Conservation (phyloP, 257 asterid genomes). For the Solanum chmielewskii region DNA sequence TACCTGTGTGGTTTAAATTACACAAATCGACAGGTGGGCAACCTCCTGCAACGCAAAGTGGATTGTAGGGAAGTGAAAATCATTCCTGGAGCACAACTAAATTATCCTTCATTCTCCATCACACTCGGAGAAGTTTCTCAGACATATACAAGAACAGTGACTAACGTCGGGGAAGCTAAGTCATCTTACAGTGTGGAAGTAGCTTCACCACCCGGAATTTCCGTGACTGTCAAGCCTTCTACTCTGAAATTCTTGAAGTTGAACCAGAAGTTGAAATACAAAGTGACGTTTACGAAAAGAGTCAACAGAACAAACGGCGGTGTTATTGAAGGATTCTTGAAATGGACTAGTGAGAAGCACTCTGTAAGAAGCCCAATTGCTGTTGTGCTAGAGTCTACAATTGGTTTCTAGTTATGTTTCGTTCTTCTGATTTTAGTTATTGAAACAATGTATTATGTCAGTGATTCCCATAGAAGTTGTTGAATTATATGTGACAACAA, state of each 20-base stretch:
- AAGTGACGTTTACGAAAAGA: constrained; percentile 11
- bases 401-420: neutral
- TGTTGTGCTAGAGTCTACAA: neutral
- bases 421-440: neutral
- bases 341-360: constrained; percentile 22
- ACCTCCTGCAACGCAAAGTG: constrained; percentile 7
- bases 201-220: constrained; percentile 12
- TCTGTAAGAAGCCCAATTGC: constrained; percentile 28
- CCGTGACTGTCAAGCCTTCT: constrained; percentile 21
- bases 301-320: neutral
- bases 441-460: neutral
- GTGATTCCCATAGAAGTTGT: neutral
- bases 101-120: constrained; percentile 16
- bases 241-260: constrained; percentile 7
- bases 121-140: neutral
- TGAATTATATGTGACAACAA: neutral
- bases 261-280: constrained; percentile 19
- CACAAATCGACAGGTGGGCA: constrained; percentile 12
- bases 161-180: constrained; percentile 23
- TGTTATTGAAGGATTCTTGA: constrained; percentile 24
- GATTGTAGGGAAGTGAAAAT: constrained; percentile 7
- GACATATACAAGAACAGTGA: constrained; percentile 26
- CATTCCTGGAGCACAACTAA: constrained; percentile 19
- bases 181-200: constrained; percentile 17
- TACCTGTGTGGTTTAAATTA: constrained; percentile 42